Conservation (phyloP, 2,329 filamentous ascomycete genomes). For the Tolypocladium sp. region DNA sequence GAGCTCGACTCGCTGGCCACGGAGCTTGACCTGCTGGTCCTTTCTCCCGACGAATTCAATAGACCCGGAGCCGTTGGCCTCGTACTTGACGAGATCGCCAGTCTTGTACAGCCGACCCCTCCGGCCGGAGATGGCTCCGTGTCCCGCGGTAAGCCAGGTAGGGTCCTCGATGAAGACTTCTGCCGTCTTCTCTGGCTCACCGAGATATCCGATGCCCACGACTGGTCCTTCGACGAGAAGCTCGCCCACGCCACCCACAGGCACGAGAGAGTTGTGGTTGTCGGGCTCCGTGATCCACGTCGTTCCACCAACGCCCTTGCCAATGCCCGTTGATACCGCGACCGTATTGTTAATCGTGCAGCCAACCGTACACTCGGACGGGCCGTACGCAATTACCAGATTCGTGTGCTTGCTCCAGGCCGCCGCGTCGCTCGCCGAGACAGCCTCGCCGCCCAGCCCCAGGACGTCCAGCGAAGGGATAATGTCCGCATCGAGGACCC, state of each 20-base stretch:
- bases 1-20: slow-evolving; percentile 56
- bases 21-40: slow-evolving; percentile 60
- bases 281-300: slow-evolving; percentile 44
- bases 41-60: slow-evolving; percentile 53
- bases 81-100: slow-evolving; percentile 48
- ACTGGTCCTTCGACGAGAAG: slow-evolving; percentile 48
- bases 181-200: slow-evolving; percentile 46
- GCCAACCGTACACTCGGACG: slow-evolving; percentile 45
- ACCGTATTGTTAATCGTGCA: slow-evolving; percentile 39
- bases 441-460: slow-evolving; percentile 41
- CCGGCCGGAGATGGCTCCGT: slow-evolving; percentile 23
- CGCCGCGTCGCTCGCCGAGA: slow-evolving; percentile 40
- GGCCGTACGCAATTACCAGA: slow-evolving; percentile 43
- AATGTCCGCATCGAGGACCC: slow-evolving; percentile 35
- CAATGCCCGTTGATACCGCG: slow-evolving; percentile 33
- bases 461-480: slow-evolving; percentile 37
- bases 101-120: slow-evolving; percentile 46
- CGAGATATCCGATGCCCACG: slow-evolving; percentile 54
- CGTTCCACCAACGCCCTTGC: slow-evolving; percentile 34
- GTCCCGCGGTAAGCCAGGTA: slow-evolving; percentile 36
- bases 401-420: slow-evolving; percentile 35
- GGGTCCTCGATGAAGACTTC: slow-evolving; percentile 49
- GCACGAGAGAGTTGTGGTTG: slow-evolving; percentile 35
- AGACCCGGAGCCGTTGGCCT: slow-evolving; percentile 41
- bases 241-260: slow-evolving; percentile 41